Evolutionary conservation across 345 rosid genomes (phyloP), one percentile per base, ranked within the genome.

Genomic region (Boechera stricta): DNA sequence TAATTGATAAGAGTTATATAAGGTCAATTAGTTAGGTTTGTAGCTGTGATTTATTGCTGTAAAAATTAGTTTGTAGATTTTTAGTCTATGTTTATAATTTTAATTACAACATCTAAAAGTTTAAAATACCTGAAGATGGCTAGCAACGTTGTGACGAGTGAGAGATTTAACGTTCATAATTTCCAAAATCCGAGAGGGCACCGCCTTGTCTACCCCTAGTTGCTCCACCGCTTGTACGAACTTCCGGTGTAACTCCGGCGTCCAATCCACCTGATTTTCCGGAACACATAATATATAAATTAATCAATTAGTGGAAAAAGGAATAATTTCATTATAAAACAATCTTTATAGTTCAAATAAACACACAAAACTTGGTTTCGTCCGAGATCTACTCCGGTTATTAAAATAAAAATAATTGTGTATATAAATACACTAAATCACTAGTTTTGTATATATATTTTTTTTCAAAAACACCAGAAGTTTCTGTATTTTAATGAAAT

Each of bases 191-290:
- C 91, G 84, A 2, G 98, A 95, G 42, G 99, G 99, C 48, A 95
- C 98, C 18, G 99, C 99, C 90, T 92, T 91, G 71, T 95, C 99
- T 70, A 95, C 82, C 2, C 99, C 99, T 28, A 95, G 83, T 78
- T 89, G 94, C 81, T 95, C 98, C 87, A 95, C 98, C 52, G 99
- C 99, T 39, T 92, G 91, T 69, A 92, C 98, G 38, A 95, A 95
- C 55, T 87, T 87, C 83, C 91, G 83, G 80, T 95, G 99, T 82
- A 95, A 81, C 69, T 91, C 98, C 62, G 97, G 91, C 16, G 98
- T 95, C 99, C 99, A 95, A 60, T 95, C 99, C 86, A 95, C 97
- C 98, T 95, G 11, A 35, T 83, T 79, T 82, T 62, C 44, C 8
- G 15, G 24, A 3, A 33, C 7, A 41, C 45, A 41, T 10, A 63